These are phyloP conservation scores for Vickermania spadyakhi DNA, from an alignment of 208 protist species.

Conservation along the genomic window DNA sequence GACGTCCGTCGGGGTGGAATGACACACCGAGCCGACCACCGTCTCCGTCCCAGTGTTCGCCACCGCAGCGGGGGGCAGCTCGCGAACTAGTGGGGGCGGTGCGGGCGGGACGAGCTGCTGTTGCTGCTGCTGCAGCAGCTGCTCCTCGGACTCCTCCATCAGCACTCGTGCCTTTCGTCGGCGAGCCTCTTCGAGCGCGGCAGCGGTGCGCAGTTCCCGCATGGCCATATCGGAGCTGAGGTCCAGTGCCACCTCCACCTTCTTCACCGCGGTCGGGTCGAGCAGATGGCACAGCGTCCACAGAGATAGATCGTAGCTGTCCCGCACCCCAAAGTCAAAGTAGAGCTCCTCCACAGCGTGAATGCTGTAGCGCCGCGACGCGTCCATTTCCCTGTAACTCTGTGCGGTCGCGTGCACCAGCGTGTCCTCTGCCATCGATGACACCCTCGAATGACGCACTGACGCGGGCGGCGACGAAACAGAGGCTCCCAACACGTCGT, in stretches of 20 bases:
- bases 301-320: conserved; percentile 50
- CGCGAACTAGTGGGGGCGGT: background rate
- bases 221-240: conserved; percentile 24
- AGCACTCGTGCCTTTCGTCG: conserved; percentile 12
- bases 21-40: background rate
- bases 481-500: background rate
- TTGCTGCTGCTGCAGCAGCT: background rate
- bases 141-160: conserved; percentile 2
- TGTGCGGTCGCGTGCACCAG: background rate
- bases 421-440: background rate
- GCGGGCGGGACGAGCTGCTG: background rate
- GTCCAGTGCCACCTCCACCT: conserved; percentile 34
- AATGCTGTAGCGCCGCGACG: conserved; percentile 9
- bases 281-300: conserved; percentile 53
- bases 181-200: conserved; percentile 25
- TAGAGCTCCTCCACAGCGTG: conserved; percentile 51
- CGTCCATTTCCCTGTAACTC: background rate
- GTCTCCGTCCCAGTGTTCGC: background rate
- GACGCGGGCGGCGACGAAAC: background rate
- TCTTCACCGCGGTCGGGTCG: conserved; percentile 16
- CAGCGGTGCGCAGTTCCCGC: conserved; percentile 25
- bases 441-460: background rate
- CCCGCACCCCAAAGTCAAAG: conserved; percentile 30
- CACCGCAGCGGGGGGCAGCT: background rate
- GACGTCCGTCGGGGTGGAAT: background rate